Evolutionary conservation across 441 rosid genomes (phyloP).

Genomic region (Isatis lusitanica): DNA sequence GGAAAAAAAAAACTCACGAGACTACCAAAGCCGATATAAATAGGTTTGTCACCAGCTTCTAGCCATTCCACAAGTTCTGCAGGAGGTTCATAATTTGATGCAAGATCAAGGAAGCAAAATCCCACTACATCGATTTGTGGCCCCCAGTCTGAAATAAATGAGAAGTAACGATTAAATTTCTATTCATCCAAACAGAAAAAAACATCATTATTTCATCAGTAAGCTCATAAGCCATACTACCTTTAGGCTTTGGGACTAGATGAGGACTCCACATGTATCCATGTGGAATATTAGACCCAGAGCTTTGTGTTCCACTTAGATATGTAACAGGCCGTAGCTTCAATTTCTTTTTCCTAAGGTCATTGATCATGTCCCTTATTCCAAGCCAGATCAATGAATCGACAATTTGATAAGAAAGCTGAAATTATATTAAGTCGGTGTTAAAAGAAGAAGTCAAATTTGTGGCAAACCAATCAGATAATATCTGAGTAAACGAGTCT

Average conservation of each 20-base stretch:
- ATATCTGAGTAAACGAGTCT: conserved; percentile 31
- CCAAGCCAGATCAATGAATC: conserved; percentile 99
- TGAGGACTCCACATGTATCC: conserved; percentile 99
- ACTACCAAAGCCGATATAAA: conserved; percentile 97
- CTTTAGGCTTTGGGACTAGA: conserved; percentile 99
- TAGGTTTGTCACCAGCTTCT: conserved; percentile 84
- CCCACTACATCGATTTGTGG: conserved; percentile 95
- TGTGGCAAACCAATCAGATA: conserved; percentile 1
- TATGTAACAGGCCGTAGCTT: conserved; percentile 97
- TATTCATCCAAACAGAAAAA: background rate
- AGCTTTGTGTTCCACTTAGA: conserved; percentile 95
- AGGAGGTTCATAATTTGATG: conserved; percentile 96
- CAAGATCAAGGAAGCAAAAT: conserved; percentile 98
- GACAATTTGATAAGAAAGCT: conserved; percentile 98
- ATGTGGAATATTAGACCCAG: conserved; percentile 80
- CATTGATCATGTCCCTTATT: conserved; percentile 95
- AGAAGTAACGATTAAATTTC: conserved; percentile 5
- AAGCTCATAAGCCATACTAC: conserved; percentile 41
- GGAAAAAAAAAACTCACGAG: conserved; percentile 63
- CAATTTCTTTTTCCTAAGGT: conserved; percentile 87
- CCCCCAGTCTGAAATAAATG: conserved; percentile 82
- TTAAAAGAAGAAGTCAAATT: conserved; percentile 19
- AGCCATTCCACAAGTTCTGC: conserved; percentile 84
- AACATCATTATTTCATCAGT: background rate
- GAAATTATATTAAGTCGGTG: conserved; percentile 22